Evolutionary conservation across 2,329 filamentous ascomycete species (phyloP), one percentile per base, ranked within the genome.

Genomic region (Paraphoma chrysanthemicola): DNA sequence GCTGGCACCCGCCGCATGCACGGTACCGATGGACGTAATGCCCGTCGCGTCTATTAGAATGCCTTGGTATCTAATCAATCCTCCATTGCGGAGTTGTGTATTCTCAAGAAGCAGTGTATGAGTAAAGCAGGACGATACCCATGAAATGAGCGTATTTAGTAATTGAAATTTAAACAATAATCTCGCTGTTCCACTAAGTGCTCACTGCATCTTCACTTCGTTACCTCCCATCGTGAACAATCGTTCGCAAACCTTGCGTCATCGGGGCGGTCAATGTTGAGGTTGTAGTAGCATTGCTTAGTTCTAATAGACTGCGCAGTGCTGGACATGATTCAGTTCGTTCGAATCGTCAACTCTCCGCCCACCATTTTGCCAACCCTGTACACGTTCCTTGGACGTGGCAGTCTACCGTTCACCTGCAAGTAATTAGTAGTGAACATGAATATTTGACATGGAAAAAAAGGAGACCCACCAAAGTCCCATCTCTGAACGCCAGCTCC

Each of bases 1-100:
- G 89, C 90, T 65, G 90, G 90, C 29, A 90, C 89, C 48, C 83
- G 89, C 57, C 83, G 90, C 53, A 91, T 91, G 88, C 85, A 86
- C 65, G 89, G 90, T 41, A 92, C 89, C 45, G 90, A 92, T 74
- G 89, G 89, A 2, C 85, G 88, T 38, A 86, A 86, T 41, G 56
- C 72, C 42, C 71, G 68, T 47, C 71, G 59, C 29, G 64, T 68
- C 10, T 70, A 73, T 44, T 71, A 70, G 42, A 47, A 12, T 7
- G n/a, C 12, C 17, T 7, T 14, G n/a, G n/a, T 23, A 5, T 23
- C 23, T 23, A 5, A 23, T 23, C 5, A 5, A 23, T 23, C 5
- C 23, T 23, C 23, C 23, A 23, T 23, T 23, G 23, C 23, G 23
- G 23, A 23, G 23, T 23, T 23, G 5, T 23, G 28, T 43, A 42